phyloP scores from a whole-genome alignment of 2,329 filamentous ascomycete genomes.

The Fusarium sp. region DNA sequence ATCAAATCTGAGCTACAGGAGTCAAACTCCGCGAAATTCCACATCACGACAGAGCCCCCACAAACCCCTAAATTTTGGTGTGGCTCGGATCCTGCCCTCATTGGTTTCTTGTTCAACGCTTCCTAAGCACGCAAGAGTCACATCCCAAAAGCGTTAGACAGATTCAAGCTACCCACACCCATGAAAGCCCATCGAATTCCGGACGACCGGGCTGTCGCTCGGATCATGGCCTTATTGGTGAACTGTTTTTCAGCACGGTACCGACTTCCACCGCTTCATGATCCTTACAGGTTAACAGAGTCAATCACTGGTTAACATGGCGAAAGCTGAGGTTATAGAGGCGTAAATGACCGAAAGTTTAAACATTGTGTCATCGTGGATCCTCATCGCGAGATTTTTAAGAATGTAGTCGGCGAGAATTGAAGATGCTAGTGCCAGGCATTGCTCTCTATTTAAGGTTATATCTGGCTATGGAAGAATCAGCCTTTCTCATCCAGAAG shows the following conservation, averaged over 20 bases:
- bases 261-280: not conserved
- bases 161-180: constrained; percentile 7
- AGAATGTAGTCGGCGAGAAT: too few relatives aligned
- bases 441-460: constrained; percentile 5
- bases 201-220: constrained; percentile 11
- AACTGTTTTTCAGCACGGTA: not conserved
- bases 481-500: not conserved
- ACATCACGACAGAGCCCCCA: not conserved
- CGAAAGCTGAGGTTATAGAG: not conserved
- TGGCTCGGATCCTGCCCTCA: constrained; percentile 6
- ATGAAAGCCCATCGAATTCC: constrained; percentile 8
- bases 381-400: not conserved
- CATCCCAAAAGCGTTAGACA: constrained; percentile 4
- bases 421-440: constrained; percentile 4
- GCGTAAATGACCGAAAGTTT: not conserved
- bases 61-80: not conserved
- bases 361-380: not conserved
- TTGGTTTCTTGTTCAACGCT: not conserved
- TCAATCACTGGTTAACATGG: not conserved
- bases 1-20: not conserved
- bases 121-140: constrained; percentile 3
- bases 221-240: constrained; percentile 13
- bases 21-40: not conserved
- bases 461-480: constrained; percentile 2
- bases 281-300: not conserved